Evolutionary conservation across 169 alveolate genomes (phyloP), one percentile per base, ranked within the genome.

Genomic region (Perkinsus olseni): DNA sequence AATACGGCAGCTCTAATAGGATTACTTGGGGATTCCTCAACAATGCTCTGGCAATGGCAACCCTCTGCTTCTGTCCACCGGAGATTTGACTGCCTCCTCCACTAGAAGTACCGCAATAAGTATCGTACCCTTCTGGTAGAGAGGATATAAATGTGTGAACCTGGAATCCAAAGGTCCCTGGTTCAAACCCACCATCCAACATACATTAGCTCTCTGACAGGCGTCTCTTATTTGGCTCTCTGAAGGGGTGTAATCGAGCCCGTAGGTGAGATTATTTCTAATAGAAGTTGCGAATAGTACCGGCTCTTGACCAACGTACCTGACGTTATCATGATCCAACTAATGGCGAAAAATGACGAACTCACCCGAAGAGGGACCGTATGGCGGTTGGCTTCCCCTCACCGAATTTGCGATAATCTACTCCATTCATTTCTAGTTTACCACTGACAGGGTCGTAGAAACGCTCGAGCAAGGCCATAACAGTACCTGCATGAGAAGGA

Each of bases 11-110:
- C n/a, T n/a, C 98, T 93, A 97, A 93, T 91, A 97, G 93, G 74
- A 96, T 95, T 34, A 97, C 95, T 93, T 97, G 97, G 38, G 97
- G 95, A 40, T 95, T 94, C 50, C 95, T 94, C 92, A 97, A 96
- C 39, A 97, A 96, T 10, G 99, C 99, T 92, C 99, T 96, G 17
- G 99, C 99, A 34, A 98, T 92, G 91, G 97, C 93, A 6, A 97
- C 92, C 95, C 99, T 96, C 28, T 98, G 98, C 94, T 96, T 96
- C 92, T 98, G 97, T 8, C 99, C 98, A n/a, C 99, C 99, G 50
- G 98, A 96, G 40, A 98, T 62, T 62, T 62, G 82, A 8, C 82
- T 24, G 17, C 34, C 34, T 21, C 82, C 82, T 21, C 82, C 82
- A 62, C 34, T 62, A 21, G 82, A 62, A 6, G 82, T 21, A 62